phyloP scores from a whole-genome alignment of 1,284 basidiomycete species.

The Pseudozyma sp. region DNA sequence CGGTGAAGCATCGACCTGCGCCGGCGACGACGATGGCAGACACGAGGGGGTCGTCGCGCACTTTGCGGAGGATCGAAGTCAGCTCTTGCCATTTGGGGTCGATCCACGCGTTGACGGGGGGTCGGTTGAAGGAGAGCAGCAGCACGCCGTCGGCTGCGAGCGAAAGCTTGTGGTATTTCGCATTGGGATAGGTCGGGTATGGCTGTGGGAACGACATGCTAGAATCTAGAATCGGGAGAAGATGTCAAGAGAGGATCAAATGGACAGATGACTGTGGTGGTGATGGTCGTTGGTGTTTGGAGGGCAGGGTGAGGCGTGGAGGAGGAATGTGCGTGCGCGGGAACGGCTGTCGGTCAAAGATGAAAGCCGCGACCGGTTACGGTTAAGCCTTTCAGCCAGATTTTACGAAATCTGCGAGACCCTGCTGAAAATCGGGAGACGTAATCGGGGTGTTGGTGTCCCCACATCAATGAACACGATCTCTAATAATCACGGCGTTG shows the following conservation, averaged over 20 bases:
- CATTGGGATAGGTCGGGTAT: slow-evolving; percentile 32
- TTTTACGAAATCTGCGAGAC: background rate
- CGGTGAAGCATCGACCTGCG: slow-evolving; percentile 66
- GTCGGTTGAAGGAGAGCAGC: slow-evolving; percentile 59
- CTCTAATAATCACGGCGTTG: too few species aligned
- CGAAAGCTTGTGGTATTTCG: slow-evolving; percentile 56
- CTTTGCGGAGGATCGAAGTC: slow-evolving; percentile 51
- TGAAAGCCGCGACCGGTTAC: slow-evolving; percentile 15
- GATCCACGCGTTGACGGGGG: slow-evolving; percentile 64
- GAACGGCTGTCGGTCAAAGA: slow-evolving; percentile 7
- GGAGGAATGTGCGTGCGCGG: too few species aligned
- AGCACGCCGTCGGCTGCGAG: slow-evolving; percentile 57
- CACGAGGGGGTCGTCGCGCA: slow-evolving; percentile 60
- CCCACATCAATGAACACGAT: too few species aligned
- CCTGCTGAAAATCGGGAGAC: background rate
- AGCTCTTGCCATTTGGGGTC: slow-evolving; percentile 64
- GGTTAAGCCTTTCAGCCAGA: too few species aligned
- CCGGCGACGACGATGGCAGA: slow-evolving; percentile 64
- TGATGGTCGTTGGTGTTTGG: too few species aligned
- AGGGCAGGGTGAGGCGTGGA: too few species aligned
- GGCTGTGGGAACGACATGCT: slow-evolving; percentile 49
- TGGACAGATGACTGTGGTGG: too few species aligned
- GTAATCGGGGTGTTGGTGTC: background rate
- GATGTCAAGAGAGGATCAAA: too few species aligned
- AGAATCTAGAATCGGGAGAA: background rate